Conservation (phyloP, 306 rosid genomes). For the Glycine soja region DNA sequence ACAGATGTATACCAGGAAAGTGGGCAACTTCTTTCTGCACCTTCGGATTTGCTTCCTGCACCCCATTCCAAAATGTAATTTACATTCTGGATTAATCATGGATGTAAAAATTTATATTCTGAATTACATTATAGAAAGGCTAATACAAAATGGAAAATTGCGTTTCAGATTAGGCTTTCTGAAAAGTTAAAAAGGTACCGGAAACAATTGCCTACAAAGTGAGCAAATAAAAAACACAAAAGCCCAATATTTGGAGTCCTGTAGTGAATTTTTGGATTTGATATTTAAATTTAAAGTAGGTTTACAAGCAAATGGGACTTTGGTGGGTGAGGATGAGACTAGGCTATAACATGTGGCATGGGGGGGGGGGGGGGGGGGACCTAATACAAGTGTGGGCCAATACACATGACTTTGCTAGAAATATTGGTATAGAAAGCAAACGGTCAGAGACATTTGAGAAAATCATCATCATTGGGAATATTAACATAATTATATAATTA, state of each 20-base stretch:
- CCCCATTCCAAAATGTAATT: no score
- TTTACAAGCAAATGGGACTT: neutral
- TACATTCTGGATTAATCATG: no score
- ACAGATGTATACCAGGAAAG: neutral
- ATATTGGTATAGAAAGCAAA: neutral
- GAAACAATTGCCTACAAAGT: no score
- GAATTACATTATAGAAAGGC: no score
- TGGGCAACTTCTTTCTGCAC: no score
- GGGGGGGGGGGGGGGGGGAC: slow-evolving; percentile 25
- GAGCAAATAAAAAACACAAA: neutral
- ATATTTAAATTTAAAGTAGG: no score
- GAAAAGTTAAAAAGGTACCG: no score
- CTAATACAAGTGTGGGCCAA: slow-evolving; percentile 33
- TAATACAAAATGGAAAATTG: no score
- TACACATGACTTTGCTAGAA: slow-evolving; percentile 17
- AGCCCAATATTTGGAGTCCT: neutral
- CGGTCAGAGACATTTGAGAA: neutral
- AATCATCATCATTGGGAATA: neutral
- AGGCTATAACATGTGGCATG: neutral
- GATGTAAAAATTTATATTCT: no score
- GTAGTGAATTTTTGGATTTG: neutral
- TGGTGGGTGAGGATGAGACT: neutral
- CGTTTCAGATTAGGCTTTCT: no score
- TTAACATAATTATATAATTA: neutral
- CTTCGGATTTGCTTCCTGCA: no score